These are phyloP conservation scores for Scedosporium dehoogii DNA, from an alignment of 2,329 filamentous ascomycete species.

Conservation along the genomic window DNA sequence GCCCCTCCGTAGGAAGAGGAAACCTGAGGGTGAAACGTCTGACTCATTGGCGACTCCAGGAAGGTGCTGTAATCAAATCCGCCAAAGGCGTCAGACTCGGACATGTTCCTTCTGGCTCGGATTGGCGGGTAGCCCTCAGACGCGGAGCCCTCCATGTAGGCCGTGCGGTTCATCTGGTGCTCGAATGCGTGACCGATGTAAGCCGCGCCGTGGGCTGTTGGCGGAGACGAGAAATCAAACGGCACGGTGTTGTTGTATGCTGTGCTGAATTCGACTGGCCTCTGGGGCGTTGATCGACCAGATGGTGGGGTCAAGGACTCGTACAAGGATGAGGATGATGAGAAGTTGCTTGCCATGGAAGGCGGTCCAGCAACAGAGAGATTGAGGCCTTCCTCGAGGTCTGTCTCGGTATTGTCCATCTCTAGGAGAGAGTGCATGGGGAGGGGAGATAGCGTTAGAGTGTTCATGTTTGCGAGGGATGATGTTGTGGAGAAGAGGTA, in stretches of 20 bases:
- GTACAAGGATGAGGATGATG: slow-evolving; percentile 28
- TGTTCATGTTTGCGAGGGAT: neutral
- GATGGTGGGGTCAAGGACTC: slow-evolving; percentile 35
- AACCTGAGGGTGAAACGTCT: neutral
- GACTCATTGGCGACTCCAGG: neutral
- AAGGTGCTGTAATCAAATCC: neutral
- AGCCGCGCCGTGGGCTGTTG: neutral
- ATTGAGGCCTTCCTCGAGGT: neutral
- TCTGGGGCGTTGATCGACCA: slow-evolving; percentile 28
- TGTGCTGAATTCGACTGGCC: neutral
- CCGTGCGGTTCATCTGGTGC: neutral
- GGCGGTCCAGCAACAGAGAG: slow-evolving; percentile 9
- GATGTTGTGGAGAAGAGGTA: neutral
- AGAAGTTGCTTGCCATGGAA: slow-evolving; percentile 26
- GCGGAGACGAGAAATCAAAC: neutral
- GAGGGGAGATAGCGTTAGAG: neutral
- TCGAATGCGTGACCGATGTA: neutral
- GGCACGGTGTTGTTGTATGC: neutral
- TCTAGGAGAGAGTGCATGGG: neutral
- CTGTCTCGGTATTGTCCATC: neutral
- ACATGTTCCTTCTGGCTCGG: neutral
- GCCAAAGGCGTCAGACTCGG: neutral
- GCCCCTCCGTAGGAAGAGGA: neutral
- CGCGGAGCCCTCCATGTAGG: neutral
- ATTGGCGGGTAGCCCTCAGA: neutral